Evolutionary conservation across 2,329 filamentous ascomycete genomes (phyloP).

Genomic region (Fusarium abutilonis): DNA sequence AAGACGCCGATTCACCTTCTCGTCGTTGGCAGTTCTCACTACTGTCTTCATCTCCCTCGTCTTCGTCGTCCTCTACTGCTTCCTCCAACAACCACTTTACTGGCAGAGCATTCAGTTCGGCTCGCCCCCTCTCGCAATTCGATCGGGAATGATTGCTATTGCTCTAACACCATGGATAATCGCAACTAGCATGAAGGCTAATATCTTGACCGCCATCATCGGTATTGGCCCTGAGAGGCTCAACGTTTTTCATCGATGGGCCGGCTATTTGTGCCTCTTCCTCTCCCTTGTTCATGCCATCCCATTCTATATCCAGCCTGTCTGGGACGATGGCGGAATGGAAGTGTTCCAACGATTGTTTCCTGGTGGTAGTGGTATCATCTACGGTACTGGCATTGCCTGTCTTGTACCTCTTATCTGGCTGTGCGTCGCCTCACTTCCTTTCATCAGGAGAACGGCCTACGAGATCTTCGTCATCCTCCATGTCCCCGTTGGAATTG

Average conservation of each 20-base stretch:
- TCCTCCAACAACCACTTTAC: conserved; percentile 87
- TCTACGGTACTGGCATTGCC: conserved; percentile 87
- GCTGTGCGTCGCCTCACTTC: conserved; percentile 86
- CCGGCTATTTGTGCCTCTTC: conserved; percentile 85
- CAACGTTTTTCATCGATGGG: conserved; percentile 93
- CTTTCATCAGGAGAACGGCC: conserved; percentile 76
- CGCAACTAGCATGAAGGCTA: conserved; percentile 89
- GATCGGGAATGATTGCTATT: conserved; percentile 90
- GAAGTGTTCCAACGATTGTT: conserved; percentile 76
- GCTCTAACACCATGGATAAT: conserved; percentile 94
- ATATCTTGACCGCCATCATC: conserved; percentile 82
- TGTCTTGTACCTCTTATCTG: conserved; percentile 83
- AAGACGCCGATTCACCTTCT: conserved; percentile 78
- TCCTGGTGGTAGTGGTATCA: conserved; percentile 69
- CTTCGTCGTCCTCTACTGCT: conserved; percentile 83
- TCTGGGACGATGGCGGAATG: conserved; percentile 82
- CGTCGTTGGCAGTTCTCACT: conserved; percentile 76
- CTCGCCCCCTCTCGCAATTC: conserved; percentile 86
- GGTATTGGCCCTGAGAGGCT: conserved; percentile 92
- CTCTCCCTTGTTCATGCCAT: conserved; percentile 85
- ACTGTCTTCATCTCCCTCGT: conserved; percentile 74
- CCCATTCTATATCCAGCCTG: conserved; percentile 88
- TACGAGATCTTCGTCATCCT: conserved; percentile 88
- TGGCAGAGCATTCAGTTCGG: conserved; percentile 88
- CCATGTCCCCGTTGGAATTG: conserved; percentile 82